Conservation (phyloP, 2,329 filamentous ascomycete genomes). For the Colletotrichum sp. region DNA sequence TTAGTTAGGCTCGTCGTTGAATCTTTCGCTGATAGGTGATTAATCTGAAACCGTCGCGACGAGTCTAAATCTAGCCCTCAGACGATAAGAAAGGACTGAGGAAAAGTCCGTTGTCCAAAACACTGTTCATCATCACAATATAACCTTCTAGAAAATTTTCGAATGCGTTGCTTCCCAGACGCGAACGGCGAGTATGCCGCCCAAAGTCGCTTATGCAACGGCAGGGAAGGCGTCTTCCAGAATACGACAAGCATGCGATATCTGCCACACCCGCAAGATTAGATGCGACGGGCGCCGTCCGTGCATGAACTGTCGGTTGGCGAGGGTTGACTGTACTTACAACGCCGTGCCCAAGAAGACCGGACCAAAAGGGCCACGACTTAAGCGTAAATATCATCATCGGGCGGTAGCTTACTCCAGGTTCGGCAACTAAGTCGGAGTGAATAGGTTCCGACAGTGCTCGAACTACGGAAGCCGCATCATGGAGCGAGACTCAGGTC, state of each 20-base stretch:
- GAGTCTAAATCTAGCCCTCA: not conserved
- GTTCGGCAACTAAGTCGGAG: not conserved
- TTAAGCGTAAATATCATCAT: not conserved
- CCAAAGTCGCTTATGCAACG: not conserved
- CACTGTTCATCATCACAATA: not conserved
- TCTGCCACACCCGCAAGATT: slow-evolving; percentile 32
- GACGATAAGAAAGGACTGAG: not conserved
- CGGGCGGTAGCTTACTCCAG: not conserved
- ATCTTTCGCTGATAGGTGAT: not conserved
- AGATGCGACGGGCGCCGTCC: slow-evolving; percentile 32
- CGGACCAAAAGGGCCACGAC: slow-evolving; percentile 28
- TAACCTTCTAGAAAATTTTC: not conserved
- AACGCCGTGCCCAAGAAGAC: slow-evolving; percentile 35
- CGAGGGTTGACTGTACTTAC: slow-evolving; percentile 29
- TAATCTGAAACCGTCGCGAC: not conserved
- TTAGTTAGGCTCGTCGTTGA: not conserved
- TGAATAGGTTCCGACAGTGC: not conserved
- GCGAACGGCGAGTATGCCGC: not conserved
- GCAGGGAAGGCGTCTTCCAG: slow-evolving; percentile 7
- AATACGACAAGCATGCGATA: slow-evolving; percentile 34
- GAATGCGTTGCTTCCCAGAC: not conserved
- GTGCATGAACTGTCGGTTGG: slow-evolving; percentile 29
- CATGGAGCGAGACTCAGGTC: not conserved
- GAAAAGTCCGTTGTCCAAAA: not conserved
- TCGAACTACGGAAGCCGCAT: not conserved